These are phyloP conservation scores for Tolypocladium album DNA, from an alignment of 2,329 filamentous ascomycete species.

Conservation along the genomic window DNA sequence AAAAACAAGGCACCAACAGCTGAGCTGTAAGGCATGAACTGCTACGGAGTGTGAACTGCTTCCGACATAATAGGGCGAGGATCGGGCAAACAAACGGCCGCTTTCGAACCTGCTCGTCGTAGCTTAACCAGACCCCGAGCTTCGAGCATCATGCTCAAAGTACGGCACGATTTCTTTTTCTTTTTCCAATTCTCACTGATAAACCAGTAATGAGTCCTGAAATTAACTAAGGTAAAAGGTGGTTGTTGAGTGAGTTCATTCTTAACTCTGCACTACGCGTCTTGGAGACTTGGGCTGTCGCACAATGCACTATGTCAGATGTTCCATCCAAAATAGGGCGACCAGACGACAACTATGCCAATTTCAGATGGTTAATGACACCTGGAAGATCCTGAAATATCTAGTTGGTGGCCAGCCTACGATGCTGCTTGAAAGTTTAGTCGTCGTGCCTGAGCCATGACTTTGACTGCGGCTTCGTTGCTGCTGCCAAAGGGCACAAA, in stretches of 20 bases:
- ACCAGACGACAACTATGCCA: neutral
- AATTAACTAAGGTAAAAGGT: too few relatives aligned
- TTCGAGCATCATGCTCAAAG: neutral
- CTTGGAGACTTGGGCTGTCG: neutral
- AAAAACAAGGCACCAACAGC: neutral
- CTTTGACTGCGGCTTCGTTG: too few relatives aligned
- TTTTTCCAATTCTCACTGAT: too few relatives aligned
- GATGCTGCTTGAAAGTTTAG: neutral
- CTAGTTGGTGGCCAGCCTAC: neutral
- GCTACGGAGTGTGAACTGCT: neutral
- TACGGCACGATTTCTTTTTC: neutral
- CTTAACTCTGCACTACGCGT: neutral
- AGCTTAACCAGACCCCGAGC: neutral
- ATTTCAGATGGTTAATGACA: neutral
- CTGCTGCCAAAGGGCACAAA: too few relatives aligned
- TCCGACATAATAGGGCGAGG: neutral
- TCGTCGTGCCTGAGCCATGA: neutral
- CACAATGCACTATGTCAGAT: neutral
- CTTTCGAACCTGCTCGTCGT: neutral
- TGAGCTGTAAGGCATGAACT: neutral
- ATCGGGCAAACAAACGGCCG: neutral
- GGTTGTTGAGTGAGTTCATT: neutral
- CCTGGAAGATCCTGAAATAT: neutral
- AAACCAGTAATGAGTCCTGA: neutral
- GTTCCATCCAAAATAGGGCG: neutral